Conservation (phyloP, 2,329 filamentous ascomycete genomes). For the Trichoderma lentiforme region DNA sequence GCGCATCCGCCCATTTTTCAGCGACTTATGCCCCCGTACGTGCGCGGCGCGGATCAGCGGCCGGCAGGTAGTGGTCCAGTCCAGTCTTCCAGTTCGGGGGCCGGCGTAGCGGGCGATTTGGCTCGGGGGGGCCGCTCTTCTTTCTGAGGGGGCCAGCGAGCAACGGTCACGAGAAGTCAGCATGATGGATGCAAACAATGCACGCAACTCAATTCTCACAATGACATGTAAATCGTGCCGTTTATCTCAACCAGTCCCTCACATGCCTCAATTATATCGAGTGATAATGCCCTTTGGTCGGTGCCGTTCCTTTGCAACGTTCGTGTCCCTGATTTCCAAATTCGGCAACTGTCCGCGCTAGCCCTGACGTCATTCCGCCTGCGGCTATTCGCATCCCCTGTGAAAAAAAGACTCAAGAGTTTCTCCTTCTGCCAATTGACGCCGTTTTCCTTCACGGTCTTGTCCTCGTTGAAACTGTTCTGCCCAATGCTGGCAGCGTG, state of each 20-base stretch:
- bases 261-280: background rate
- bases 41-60: background rate
- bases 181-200: background rate
- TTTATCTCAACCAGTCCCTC: fast-evolving
- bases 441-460: background rate
- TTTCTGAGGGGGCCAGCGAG: background rate
- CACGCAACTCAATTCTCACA: background rate
- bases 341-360: constrained; percentile 8
- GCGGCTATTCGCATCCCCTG: background rate
- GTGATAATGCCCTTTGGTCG: background rate
- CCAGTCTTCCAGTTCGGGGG: background rate
- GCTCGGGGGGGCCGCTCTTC: constrained; percentile 1
- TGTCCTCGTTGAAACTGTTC: background rate
- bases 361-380: constrained; percentile 16
- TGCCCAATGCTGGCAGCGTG: background rate
- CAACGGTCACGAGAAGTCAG: background rate
- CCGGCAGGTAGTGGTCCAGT: constrained; percentile 2
- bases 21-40: constrained; percentile 18
- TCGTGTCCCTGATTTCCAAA: constrained; percentile 8
- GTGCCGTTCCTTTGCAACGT: background rate
- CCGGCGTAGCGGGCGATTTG: background rate
- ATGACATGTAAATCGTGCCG: background rate
- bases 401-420: background rate
- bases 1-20: background rate
- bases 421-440: background rate